phyloP scores from a whole-genome alignment of 2,329 filamentous ascomycete species.

The Colletotrichum viniferum region DNA sequence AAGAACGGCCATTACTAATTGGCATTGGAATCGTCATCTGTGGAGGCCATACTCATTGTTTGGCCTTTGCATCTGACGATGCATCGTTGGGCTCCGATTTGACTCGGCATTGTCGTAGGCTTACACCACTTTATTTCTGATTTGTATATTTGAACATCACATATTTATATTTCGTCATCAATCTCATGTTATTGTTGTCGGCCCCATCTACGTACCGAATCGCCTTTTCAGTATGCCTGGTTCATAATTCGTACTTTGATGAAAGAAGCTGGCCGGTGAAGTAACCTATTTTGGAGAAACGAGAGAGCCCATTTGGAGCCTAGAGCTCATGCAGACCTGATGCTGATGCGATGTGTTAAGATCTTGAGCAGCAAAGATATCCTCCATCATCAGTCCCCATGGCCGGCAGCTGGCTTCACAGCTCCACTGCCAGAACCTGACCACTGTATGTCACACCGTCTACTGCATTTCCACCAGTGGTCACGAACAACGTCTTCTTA shows the following conservation, averaged over 20 bases:
- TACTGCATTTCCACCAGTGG: background rate
- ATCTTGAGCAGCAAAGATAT: background rate
- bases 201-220: background rate
- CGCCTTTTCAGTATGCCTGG: background rate
- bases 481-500: background rate
- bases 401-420: background rate
- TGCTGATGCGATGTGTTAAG: background rate
- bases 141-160: background rate
- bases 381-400: background rate
- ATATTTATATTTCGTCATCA: background rate
- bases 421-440: background rate
- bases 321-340: background rate
- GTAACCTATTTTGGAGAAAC: background rate
- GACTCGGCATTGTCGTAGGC: background rate
- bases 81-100: background rate
- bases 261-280: background rate
- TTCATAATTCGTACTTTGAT: background rate
- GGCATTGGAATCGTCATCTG: background rate
- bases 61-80: background rate
- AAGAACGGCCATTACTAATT: background rate
- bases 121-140: background rate
- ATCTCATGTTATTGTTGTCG: background rate
- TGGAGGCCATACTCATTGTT: background rate
- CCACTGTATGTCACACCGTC: background rate
- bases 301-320: background rate